Conservation (phyloP, 805 yeast genomes). For the Candida hispaniensis region DNA sequence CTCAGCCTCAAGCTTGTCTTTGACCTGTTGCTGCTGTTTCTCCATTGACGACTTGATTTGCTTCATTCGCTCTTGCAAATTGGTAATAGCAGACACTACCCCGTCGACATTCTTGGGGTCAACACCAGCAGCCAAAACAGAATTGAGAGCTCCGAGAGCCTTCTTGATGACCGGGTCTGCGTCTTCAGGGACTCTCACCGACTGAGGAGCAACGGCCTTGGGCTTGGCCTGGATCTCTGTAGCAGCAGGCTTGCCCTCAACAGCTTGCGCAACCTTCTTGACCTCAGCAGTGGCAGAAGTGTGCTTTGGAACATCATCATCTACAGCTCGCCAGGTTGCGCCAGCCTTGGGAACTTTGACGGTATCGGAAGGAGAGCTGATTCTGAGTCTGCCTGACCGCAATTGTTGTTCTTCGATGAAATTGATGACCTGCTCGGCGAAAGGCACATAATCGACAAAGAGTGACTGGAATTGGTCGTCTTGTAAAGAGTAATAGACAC, state of each 20-base stretch:
- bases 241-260: constrained; percentile 6
- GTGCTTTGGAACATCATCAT: constrained; percentile 16
- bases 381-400: constrained; percentile 17
- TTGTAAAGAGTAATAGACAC: constrained; percentile 46
- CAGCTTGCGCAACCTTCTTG: constrained; percentile 1
- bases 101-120: constrained; percentile 22
- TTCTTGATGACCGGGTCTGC: constrained; percentile 7
- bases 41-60: constrained; percentile 17
- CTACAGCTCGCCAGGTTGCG: constrained; percentile 19
- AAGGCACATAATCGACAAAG: constrained; percentile 55
- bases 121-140: constrained; percentile 17
- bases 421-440: constrained; percentile 46
- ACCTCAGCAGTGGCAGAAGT: constrained; percentile 20
- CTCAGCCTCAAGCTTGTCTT: constrained; percentile 17
- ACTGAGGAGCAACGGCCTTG: constrained; percentile 5
- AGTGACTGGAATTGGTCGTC: constrained; percentile 50
- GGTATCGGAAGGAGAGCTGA: constrained; percentile 10
- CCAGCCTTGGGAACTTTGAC: constrained; percentile 22
- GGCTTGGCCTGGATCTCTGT: constrained; percentile 13
- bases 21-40: constrained; percentile 14
- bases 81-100: constrained; percentile 20
- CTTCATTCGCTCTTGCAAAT: constrained; percentile 22
- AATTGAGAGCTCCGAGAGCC: constrained; percentile 12
- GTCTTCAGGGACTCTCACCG: no score
- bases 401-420: constrained; percentile 36